Evolutionary conservation across 163 green algal genomes (phyloP).

Genomic region (Scenedesmus sp.): DNA sequence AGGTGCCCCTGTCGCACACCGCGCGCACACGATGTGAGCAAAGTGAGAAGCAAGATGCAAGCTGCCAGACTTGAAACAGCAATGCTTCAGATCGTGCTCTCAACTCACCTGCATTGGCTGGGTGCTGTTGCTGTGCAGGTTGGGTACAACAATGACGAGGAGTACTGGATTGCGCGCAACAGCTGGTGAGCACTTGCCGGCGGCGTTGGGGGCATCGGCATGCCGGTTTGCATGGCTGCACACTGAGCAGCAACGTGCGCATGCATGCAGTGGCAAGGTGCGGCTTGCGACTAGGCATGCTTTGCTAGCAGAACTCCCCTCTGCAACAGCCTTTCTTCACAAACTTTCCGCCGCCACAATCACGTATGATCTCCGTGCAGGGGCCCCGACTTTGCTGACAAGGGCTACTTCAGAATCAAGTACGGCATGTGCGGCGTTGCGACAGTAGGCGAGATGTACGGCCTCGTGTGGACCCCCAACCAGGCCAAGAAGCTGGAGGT

Average conservation of each 20-base stretch:
- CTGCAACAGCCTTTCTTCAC: no score
- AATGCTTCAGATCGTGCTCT: no score
- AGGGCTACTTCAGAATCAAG: constrained; percentile 13
- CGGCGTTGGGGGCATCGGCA: neutral
- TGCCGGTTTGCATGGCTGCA: neutral
- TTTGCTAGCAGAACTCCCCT: no score
- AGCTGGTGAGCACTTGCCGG: neutral
- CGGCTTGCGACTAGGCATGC: no score
- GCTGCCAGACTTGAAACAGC: no score
- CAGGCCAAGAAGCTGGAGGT: neutral
- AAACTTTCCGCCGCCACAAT: no score
- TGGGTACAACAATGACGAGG: neutral
- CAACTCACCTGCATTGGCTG: no score
- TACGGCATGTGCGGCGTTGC: neutral
- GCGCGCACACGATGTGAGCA: no score
- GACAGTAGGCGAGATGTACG: constrained; percentile 4
- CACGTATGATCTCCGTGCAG: no score
- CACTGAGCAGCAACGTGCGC: neutral
- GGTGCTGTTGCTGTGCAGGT: neutral
- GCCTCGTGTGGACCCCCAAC: neutral
- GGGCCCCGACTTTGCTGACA: neutral
- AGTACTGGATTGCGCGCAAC: neutral
- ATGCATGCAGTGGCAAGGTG: no score
- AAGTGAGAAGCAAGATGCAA: no score
- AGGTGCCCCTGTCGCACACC: no score